phyloP scores from a whole-genome alignment of 768 basidiomycete genomes.

The Tulasnella sp. region DNA sequence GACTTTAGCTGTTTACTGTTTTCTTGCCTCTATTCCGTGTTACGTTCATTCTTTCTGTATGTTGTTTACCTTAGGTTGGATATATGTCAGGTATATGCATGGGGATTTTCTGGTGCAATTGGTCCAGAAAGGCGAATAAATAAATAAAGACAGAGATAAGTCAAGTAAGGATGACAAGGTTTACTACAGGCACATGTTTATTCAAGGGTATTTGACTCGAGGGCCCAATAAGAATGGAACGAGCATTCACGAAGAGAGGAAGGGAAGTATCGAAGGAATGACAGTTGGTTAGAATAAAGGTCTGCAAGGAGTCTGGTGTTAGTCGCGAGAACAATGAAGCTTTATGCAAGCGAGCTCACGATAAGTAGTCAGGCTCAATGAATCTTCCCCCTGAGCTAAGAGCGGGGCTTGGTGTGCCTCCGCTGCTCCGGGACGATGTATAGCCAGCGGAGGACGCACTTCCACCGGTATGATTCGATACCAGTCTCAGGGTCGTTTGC shows the following conservation, averaged over 20 bases:
- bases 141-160: background rate
- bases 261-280: too few relatives aligned
- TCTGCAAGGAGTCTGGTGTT: background rate
- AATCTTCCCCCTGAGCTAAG: conserved; percentile 24
- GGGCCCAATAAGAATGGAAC: background rate
- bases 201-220: background rate
- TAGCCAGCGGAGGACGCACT: background rate
- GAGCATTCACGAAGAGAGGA: too few relatives aligned
- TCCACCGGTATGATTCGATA: background rate
- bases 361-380: conserved; percentile 29
- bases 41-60: background rate
- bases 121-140: too few relatives aligned
- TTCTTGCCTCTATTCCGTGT: background rate
- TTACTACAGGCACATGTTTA: background rate
- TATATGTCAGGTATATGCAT: background rate
- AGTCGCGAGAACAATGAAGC: background rate
- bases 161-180: background rate
- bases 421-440: background rate
- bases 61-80: background rate
- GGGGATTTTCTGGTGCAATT: too few relatives aligned
- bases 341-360: conserved; percentile 12
- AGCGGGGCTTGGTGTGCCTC: conserved; percentile 22
- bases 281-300: background rate
- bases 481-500: background rate
- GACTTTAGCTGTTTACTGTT: background rate